Evolutionary conservation across 164 flowering plant species (phyloP).

Genomic region (Vitis cinerea): DNA sequence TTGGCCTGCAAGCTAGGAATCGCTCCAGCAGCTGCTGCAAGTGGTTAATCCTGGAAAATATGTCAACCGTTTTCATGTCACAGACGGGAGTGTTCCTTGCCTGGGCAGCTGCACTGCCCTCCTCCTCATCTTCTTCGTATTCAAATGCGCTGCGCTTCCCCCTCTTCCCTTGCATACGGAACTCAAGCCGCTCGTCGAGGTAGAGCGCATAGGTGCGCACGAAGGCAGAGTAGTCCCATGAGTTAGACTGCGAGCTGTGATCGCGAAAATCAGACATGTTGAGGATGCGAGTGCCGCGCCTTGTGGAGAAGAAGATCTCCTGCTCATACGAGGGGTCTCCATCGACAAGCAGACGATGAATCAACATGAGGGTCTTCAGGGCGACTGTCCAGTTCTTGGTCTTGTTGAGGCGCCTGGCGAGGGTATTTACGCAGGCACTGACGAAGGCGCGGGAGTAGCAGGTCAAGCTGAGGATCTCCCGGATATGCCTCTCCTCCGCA

Average conservation of each 20-base stretch:
- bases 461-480: conserved; percentile 43
- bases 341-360: conserved; percentile 40
- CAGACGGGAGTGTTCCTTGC: conserved; percentile 35
- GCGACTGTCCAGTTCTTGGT: conserved; percentile 57
- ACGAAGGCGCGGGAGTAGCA: conserved; percentile 37
- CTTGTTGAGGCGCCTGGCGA: conserved; percentile 48
- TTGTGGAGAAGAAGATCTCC: conserved; percentile 49
- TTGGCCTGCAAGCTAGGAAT: conserved; percentile 80
- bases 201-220: conserved; percentile 49
- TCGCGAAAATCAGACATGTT: conserved; percentile 57
- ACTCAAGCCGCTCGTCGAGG: conserved; percentile 47
- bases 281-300: conserved; percentile 46
- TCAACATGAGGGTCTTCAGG: conserved; percentile 41
- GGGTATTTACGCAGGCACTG: conserved; percentile 31
- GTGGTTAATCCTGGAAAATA: conserved; percentile 58
- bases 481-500: conserved; percentile 40
- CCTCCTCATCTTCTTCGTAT: conserved; percentile 36
- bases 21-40: conserved; percentile 79
- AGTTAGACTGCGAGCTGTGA: conserved; percentile 22
- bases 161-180: conserved; percentile 56
- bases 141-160: conserved; percentile 34
- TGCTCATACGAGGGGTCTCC: conserved; percentile 48
- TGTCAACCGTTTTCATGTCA: conserved; percentile 48
- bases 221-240: conserved; percentile 58
- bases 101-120: neutral